phyloP scores from a whole-genome alignment of 306 rosid genomes.

The Acacia crassicarpa region DNA sequence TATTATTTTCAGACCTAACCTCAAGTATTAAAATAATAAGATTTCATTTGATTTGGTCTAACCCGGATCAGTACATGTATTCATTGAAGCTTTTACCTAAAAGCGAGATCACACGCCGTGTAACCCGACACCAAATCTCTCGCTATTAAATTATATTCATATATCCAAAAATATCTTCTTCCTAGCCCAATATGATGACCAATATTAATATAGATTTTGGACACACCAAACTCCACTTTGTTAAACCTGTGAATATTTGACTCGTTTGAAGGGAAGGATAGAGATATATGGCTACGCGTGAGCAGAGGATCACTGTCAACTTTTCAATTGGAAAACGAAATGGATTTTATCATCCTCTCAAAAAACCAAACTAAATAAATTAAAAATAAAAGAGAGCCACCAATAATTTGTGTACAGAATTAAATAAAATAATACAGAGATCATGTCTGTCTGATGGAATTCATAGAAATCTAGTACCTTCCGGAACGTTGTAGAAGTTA shows the following conservation, averaged over 20 bases:
- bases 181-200: neutral
- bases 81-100: neutral
- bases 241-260: neutral
- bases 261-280: neutral
- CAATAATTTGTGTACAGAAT: constrained; percentile 10
- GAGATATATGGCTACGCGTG: neutral
- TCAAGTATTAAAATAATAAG: neutral
- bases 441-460: neutral
- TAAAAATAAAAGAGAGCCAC: neutral
- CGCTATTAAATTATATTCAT: neutral
- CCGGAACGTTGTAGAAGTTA: constrained; percentile 28
- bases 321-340: neutral
- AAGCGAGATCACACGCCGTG: too few relatives aligned
- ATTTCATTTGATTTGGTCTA: neutral
- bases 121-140: neutral
- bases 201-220: too few relatives aligned
- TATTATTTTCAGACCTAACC: neutral
- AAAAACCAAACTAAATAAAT: neutral
- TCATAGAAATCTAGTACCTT: constrained; percentile 12
- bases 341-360: neutral
- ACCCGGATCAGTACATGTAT: neutral
- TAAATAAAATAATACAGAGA: neutral
- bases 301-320: neutral
- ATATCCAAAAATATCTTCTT: neutral
- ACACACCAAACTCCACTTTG: neutral